Evolutionary conservation across 306 rosid species (phyloP).

Genomic region (Sphenostylis stenocarpa): DNA sequence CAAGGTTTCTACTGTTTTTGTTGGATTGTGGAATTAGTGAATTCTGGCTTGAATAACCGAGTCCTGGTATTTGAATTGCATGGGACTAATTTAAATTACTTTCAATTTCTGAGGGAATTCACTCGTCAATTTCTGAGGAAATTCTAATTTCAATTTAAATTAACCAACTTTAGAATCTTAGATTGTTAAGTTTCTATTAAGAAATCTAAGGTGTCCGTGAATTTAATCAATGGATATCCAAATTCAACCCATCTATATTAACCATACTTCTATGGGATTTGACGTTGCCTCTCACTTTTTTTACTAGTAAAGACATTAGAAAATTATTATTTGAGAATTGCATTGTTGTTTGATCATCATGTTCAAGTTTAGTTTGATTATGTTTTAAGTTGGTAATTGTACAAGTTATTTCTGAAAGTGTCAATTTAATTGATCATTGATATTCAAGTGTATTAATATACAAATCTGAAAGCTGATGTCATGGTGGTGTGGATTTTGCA

Average conservation of each 20-base stretch:
- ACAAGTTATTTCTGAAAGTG: not conserved
- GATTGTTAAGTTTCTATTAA: no score
- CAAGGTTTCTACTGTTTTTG: conserved; percentile 33
- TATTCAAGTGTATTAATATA: not conserved
- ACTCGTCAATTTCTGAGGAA: no score
- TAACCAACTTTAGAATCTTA: no score
- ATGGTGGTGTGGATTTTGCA: not conserved
- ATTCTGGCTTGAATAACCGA: not conserved
- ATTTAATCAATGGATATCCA: no score
- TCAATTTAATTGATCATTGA: conserved; percentile 4
- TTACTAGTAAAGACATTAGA: not conserved
- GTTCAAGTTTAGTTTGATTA: not conserved
- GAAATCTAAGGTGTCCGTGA: no score
- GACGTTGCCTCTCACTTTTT: not conserved
- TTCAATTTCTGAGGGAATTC: not conserved
- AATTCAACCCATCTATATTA: no score
- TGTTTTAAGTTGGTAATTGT: not conserved
- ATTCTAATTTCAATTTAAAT: no score
- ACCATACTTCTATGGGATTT: not conserved
- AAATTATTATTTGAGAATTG: not conserved
- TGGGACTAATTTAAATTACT: not conserved
- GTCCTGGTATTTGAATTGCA: not conserved
- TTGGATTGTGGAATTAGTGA: not conserved
- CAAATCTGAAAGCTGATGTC: conserved; percentile 4
- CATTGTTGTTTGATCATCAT: not conserved